These are phyloP conservation scores for Chaetomium tenue DNA, from an alignment of 495 filamentous ascomycete species.

Conservation along the genomic window DNA sequence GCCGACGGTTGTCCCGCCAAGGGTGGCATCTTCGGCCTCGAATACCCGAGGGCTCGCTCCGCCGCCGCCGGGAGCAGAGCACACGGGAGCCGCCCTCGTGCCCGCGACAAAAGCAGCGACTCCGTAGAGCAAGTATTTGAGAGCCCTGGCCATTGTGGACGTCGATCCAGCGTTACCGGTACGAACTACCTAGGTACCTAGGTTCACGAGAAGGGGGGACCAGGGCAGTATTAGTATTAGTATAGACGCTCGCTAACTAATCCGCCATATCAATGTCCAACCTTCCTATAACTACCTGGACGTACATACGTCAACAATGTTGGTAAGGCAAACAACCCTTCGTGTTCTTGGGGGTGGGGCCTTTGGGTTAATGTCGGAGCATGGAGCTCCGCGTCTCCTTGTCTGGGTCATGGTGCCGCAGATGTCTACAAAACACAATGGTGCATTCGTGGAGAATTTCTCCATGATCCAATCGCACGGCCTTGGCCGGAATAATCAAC, in stretches of 20 bases:
- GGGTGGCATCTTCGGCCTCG: conserved; percentile 43
- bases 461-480: background rate
- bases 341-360: background rate
- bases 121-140: conserved; percentile 14
- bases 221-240: background rate
- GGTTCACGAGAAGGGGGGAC: background rate
- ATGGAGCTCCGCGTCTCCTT: background rate
- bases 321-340: background rate
- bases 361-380: conserved; percentile 9
- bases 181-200: too few species aligned
- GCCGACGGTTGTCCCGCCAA: conserved; percentile 39
- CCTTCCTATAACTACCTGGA: background rate
- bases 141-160: conserved; percentile 10
- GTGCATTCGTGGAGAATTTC: conserved; percentile 7
- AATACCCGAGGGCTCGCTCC: conserved; percentile 23
- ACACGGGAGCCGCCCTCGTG: conserved; percentile 1
- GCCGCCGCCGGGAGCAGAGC: background rate
- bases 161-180: background rate
- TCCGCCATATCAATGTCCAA: too few species aligned
- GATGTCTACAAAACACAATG: background rate
- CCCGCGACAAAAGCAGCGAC: conserved; percentile 9
- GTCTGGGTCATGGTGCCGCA: conserved; percentile 5
- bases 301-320: background rate
- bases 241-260: background rate
- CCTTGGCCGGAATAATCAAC: background rate